Percentiles rank a stretch among this genome's conserved stretches.
Evolutionary conservation across 2,329 filamentous ascomycete genomes (phyloP).

Genomic region (Aspergillus sp.): DNA sequence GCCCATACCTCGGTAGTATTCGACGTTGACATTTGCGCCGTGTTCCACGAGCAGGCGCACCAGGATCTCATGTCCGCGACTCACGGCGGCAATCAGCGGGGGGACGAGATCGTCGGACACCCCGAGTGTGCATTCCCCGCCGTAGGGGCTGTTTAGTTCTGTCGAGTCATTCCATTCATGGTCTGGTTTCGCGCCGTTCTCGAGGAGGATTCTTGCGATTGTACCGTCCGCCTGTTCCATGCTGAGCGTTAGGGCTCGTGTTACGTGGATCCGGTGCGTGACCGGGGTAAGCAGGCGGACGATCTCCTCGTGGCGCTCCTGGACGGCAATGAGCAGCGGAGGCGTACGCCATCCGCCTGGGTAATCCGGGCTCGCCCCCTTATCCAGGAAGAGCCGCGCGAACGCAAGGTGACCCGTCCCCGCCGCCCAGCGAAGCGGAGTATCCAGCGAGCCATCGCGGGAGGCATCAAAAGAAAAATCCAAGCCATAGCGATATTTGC

Average conservation of each 20-base stretch:
- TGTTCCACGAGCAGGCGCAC: conserved; percentile 4
- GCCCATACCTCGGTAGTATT: background rate
- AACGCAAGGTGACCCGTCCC: background rate
- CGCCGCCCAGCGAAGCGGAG: background rate
- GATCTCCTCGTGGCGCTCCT: background rate
- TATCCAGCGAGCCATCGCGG: background rate
- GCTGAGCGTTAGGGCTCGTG: background rate
- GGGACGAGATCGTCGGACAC: conserved; percentile 1
- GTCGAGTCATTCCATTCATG: background rate
- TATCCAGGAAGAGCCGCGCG: background rate
- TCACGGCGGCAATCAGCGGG: conserved; percentile 1
- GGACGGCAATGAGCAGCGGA: background rate
- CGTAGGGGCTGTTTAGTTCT: background rate
- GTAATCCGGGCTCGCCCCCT: background rate
- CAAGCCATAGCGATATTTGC: too few relatives aligned
- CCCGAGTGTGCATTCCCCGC: background rate
- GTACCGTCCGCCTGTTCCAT: background rate
- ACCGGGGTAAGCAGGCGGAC: background rate
- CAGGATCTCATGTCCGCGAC: background rate
- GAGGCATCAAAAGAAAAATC: too few relatives aligned
- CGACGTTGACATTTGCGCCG: conserved; percentile 5
- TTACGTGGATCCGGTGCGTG: background rate
- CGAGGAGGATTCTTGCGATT: conserved; percentile 2
- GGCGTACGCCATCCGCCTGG: background rate
- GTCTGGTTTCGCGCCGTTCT: background rate